Conservation (phyloP, 2,329 filamentous ascomycete genomes). For the Bimuria novae-zelandiae region DNA sequence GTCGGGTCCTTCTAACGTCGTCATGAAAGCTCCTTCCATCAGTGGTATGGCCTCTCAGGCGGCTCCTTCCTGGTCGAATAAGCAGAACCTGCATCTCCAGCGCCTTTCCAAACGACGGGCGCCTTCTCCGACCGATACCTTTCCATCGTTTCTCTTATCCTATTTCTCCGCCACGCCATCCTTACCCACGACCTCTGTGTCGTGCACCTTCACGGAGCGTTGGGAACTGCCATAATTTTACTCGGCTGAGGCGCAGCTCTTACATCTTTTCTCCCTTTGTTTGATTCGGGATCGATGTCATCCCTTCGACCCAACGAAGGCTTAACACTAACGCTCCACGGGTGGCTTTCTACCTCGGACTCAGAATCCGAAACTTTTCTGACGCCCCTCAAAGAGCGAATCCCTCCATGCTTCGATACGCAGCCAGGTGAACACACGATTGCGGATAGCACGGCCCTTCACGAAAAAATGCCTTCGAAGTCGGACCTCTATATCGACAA, state of each 20-base stretch:
- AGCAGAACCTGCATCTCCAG: too few species aligned
- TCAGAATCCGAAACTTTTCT: constrained; percentile 2
- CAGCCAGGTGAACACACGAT: neutral
- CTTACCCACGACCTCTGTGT: neutral
- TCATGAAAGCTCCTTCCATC: neutral
- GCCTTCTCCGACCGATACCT: too few species aligned
- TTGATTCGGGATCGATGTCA: neutral
- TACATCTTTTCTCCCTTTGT: neutral
- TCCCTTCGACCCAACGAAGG: neutral
- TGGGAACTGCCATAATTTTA: neutral
- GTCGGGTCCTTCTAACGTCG: neutral
- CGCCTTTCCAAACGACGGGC: too few species aligned
- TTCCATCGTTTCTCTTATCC: too few species aligned
- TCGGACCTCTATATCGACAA: neutral
- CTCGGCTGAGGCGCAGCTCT: too few species aligned
- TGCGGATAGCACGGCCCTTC: neutral
- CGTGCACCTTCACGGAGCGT: neutral
- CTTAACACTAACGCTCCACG: neutral
- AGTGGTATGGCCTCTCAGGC: neutral
- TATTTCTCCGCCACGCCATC: constrained; percentile 1
- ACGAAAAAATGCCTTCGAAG: neutral
- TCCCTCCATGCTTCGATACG: neutral
- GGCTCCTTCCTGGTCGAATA: neutral
- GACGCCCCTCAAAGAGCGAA: constrained; percentile 1
- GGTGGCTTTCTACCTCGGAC: neutral